Conservation (phyloP, 2,329 filamentous ascomycete species). For the Phyllosticta ampelicida region DNA sequence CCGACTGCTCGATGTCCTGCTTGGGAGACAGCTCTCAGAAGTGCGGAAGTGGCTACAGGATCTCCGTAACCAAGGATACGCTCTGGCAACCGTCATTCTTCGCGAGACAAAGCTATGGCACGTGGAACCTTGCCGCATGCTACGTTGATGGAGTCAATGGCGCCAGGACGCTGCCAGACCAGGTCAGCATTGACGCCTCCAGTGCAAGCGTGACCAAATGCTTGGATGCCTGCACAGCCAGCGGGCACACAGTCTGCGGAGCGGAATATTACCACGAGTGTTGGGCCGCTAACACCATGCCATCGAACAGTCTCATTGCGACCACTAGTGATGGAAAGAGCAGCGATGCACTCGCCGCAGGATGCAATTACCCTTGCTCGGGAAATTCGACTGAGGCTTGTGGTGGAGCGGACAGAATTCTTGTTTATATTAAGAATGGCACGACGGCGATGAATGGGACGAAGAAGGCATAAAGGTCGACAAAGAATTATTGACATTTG, state of each 20-base stretch:
- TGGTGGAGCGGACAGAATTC: background rate
- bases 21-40: background rate
- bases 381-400: slow-evolving; percentile 6
- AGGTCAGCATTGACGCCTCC: background rate
- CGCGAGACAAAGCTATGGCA: background rate
- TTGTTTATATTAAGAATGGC: slow-evolving; percentile 3
- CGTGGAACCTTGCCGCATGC: slow-evolving; percentile 1
- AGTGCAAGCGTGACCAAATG: background rate
- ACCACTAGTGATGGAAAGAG: background rate
- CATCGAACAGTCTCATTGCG: background rate
- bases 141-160: slow-evolving; percentile 2
- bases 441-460: background rate
- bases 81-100: background rate
- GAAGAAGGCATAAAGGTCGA: background rate
- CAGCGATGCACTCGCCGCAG: background rate
- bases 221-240: slow-evolving; percentile 7
- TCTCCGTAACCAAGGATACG: slow-evolving; percentile 2
- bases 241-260: slow-evolving; percentile 17
- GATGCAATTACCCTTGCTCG: slow-evolving; percentile 1
- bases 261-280: slow-evolving; percentile 24
- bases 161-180: background rate
- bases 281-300: slow-evolving; percentile 22
- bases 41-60: slow-evolving; percentile 3
- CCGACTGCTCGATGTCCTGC: slow-evolving; percentile 3
- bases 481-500: no score